These are phyloP conservation scores for Castanea mollissima DNA, from an alignment of 306 rosid genomes.

Conservation along the genomic window DNA sequence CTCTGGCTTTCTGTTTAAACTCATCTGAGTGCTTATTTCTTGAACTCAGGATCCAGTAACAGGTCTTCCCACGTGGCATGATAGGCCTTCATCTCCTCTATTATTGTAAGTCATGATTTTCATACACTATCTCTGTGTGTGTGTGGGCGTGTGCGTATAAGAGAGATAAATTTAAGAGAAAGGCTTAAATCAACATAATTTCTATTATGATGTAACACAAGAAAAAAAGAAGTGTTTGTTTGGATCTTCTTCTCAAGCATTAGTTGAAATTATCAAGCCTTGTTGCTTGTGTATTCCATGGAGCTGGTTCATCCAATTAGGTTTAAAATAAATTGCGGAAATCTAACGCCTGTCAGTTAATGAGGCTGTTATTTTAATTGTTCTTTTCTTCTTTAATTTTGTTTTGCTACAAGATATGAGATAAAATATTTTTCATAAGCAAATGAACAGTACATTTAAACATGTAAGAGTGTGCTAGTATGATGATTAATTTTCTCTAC, in stretches of 20 bases:
- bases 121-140: background rate
- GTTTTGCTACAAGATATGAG: background rate
- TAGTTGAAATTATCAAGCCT: conserved; percentile 3
- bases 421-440: background rate
- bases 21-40: conserved; percentile 12
- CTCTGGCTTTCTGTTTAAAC: conserved; percentile 12
- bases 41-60: conserved; percentile 78
- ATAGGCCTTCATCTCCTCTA: conserved; percentile 60
- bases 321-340: background rate
- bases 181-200: background rate
- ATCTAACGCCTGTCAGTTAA: background rate
- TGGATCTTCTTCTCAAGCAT: background rate
- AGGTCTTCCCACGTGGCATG: conserved; percentile 69
- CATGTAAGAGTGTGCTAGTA: background rate
- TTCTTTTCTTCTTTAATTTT: background rate
- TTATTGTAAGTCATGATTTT: conserved; percentile 49
- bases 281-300: conserved; percentile 7
- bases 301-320: background rate
- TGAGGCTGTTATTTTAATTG: background rate
- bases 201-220: background rate
- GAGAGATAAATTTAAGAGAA: background rate
- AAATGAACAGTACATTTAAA: background rate
- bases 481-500: background rate
- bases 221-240: background rate
- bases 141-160: background rate